Evolutionary conservation across 345 rosid species (phyloP).

Genomic region (Atalantia buxifolia): DNA sequence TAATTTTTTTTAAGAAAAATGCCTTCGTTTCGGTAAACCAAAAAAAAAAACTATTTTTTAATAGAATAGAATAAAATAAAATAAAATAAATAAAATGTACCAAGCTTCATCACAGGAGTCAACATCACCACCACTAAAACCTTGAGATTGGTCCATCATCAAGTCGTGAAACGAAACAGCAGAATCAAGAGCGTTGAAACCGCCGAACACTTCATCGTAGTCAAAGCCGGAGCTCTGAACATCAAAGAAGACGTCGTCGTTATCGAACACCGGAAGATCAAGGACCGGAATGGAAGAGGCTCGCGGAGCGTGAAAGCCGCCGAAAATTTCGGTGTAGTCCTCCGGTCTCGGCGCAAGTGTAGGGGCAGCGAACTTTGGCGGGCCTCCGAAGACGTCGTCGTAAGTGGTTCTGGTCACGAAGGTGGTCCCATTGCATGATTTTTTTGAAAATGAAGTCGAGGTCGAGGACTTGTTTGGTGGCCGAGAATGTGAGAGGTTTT

Average conservation of each 20-base stretch:
- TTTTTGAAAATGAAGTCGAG: slow-evolving; percentile 22
- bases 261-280: slow-evolving; percentile 65
- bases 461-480: slow-evolving; percentile 31
- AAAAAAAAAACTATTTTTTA: background rate
- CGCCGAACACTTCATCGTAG: slow-evolving; percentile 79
- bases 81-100: slow-evolving; percentile 29
- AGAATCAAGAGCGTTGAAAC: slow-evolving; percentile 48
- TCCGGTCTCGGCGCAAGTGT: slow-evolving; percentile 74
- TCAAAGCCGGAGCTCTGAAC: slow-evolving; percentile 60
- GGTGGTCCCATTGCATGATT: slow-evolving; percentile 31
- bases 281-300: slow-evolving; percentile 87
- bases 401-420: slow-evolving; percentile 37
- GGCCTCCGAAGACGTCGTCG: slow-evolving; percentile 80
- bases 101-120: slow-evolving; percentile 78
- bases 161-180: slow-evolving; percentile 65
- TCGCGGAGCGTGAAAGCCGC: slow-evolving; percentile 71
- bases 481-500: slow-evolving; percentile 57
- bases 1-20: background rate
- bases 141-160: slow-evolving; percentile 33
- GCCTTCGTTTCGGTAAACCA: background rate
- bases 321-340: slow-evolving; percentile 82
- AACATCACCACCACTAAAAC: slow-evolving; percentile 28
- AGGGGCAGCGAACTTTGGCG: slow-evolving; percentile 54
- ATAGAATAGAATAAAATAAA: background rate
- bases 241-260: slow-evolving; percentile 53